Conservation (phyloP, 768 basidiomycete genomes). For the Calocybe gangraenosa region DNA sequence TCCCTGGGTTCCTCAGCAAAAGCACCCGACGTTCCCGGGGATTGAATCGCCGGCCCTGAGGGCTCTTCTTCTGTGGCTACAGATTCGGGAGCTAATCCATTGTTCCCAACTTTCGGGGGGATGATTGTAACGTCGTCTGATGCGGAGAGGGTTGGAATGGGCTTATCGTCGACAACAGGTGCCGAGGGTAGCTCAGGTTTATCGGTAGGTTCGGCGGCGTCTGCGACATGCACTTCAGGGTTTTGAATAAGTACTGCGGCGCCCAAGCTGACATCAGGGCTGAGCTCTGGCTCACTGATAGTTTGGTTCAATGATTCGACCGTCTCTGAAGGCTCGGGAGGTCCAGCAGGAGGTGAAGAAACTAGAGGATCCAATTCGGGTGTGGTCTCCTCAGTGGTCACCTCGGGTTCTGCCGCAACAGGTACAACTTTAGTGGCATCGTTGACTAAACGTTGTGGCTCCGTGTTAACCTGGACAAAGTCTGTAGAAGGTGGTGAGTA, state of each 20-base stretch:
- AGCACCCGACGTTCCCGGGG: not conserved
- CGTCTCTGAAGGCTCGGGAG: too few species aligned
- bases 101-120: not conserved
- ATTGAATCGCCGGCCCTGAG: not conserved
- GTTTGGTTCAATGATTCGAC: too few species aligned
- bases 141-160: not conserved
- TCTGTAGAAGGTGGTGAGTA: slow-evolving; percentile 1
- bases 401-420: not conserved
- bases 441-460: not conserved
- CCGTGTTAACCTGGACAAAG: not conserved
- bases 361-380: not conserved
- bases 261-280: not conserved
- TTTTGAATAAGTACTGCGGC: not conserved
- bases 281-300: not conserved
- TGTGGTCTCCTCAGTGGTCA: not conserved
- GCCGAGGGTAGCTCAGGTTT: not conserved
- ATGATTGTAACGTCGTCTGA: not conserved
- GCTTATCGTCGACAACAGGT: not conserved
- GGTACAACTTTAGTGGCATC: not conserved
- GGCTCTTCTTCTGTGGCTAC: not conserved
- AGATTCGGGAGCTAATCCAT: not conserved
- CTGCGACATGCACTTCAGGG: not conserved
- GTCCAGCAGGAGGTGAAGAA: too few species aligned
- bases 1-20: not conserved
- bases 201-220: not conserved